Base-by-base conservation (phyloP, 1,284 basidiomycete genomes). In the Microbotryum intermedium region DNA sequence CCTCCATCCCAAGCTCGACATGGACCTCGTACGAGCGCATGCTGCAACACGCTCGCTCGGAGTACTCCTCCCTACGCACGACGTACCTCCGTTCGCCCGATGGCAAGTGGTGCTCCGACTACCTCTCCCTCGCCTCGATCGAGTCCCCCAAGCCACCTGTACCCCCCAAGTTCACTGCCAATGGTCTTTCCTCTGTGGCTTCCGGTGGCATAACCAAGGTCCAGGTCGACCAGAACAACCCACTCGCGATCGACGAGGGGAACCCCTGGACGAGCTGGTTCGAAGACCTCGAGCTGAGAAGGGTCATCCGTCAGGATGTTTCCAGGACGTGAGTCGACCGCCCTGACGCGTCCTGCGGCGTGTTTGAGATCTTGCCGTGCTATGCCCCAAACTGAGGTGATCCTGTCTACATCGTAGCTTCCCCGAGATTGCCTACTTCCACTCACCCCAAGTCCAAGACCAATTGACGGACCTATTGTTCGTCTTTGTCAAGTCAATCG, bases 251-350 rank as follows among this genome's bases (percentile, higher is more conserved):
- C 57, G 85, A 92, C 67, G 83, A 85, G 58, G 83, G 90, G 84
- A 93, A 91, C 74, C 91, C 91, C 16, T 95, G 92, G 92, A 86
- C 83, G 67, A 82, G 85, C 49, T 95, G 90, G 88, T 97, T 95
- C 73, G 79, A 83, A 20, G 83, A 88, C 42, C 80, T 91, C 26
- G 92, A 95, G 56, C 77, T 94, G 39, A 81, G 90, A 21, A 90
- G 86, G 72, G 87, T 83, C 5, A 94, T 97, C 57, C 76, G 83
- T 25, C 89, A 93, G 74, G 92, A 97, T 73, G 92, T 97, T 0
- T 88, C 93, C 69, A 80, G 92, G 70, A 95, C 92, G 82, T 90
- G 74, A 75, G 81, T 78, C 59, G 43, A 11, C 9, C 3, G 45
- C n/a, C n/a, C n/a, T n/a, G n/a, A n/a, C n/a, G n/a, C n/a, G n/a